Evolutionary conservation across 805 yeast genomes (phyloP).

Genomic region (Cyberlindnera euphorbiae): DNA sequence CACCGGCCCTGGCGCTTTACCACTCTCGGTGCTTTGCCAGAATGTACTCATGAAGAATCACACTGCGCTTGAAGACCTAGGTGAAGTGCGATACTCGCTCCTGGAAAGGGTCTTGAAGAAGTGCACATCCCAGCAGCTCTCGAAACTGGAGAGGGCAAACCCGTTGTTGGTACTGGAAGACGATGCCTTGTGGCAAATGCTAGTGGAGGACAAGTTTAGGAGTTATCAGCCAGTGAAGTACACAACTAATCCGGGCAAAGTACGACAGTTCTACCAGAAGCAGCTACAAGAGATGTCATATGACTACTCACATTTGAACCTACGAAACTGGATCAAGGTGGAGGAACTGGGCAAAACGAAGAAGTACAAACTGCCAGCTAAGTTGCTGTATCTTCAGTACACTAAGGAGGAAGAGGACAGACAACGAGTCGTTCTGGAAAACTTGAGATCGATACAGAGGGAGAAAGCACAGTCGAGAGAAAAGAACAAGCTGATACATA

Average conservation of each 20-base stretch:
- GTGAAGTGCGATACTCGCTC: conserved; percentile 30
- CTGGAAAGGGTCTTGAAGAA: conserved; percentile 27
- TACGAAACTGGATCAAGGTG: conserved; percentile 17
- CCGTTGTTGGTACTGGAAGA: conserved; percentile 33
- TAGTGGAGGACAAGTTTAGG: conserved; percentile 32
- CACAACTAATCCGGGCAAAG: conserved; percentile 20
- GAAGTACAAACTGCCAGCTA: conserved; percentile 31
- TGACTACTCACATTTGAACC: conserved; percentile 9
- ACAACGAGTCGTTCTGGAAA: conserved; percentile 31
- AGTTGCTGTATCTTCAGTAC: conserved; percentile 31
- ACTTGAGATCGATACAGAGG: conserved; percentile 29
- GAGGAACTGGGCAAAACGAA: conserved; percentile 10
- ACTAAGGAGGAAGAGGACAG: conserved; percentile 30
- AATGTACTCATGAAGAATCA: conserved; percentile 20
- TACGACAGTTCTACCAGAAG: conserved; percentile 17
- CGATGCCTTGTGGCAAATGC: conserved; percentile 31
- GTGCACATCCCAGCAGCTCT: conserved; percentile 29
- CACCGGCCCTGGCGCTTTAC: conserved; percentile 14
- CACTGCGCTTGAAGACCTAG: conserved; percentile 22
- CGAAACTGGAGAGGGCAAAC: conserved; percentile 28
- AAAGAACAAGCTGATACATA: conserved; percentile 25
- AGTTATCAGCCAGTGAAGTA: conserved; percentile 29
- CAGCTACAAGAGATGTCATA: conserved; percentile 16
- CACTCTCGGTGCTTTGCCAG: conserved; percentile 23
- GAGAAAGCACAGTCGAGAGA: conserved; percentile 28